phyloP scores from a whole-genome alignment of 2,329 filamentous ascomycete genomes.

The Capronia americana region DNA sequence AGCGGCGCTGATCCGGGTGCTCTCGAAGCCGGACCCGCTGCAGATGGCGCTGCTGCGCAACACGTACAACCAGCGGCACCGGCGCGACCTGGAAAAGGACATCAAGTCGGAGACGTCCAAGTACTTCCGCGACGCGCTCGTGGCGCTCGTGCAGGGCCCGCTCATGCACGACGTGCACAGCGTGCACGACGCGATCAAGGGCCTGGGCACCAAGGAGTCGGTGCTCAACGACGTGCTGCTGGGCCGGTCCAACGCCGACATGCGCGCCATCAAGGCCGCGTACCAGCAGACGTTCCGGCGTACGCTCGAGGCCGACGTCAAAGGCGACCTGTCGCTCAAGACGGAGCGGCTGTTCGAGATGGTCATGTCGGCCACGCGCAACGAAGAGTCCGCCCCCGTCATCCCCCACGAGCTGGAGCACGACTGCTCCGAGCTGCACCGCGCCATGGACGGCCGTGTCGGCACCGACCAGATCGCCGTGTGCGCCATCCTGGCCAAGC shows the following conservation, averaged over 20 bases:
- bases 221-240: conserved; percentile 87
- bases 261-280: conserved; percentile 80
- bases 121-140: conserved; percentile 75
- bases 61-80: conserved; percentile 69
- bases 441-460: conserved; percentile 70
- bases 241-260: conserved; percentile 81
- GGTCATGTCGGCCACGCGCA: conserved; percentile 74
- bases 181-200: conserved; percentile 74
- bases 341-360: conserved; percentile 86
- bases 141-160: conserved; percentile 79
- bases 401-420: conserved; percentile 74
- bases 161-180: conserved; percentile 76
- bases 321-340: conserved; percentile 81
- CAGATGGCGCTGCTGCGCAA: conserved; percentile 73
- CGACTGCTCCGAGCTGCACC: conserved; percentile 78
- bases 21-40: conserved; percentile 76
- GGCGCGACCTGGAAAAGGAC: conserved; percentile 74
- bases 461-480: conserved; percentile 78
- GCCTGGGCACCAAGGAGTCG: conserved; percentile 83
- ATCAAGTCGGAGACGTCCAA: conserved; percentile 78
- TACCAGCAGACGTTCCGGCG: conserved; percentile 73
- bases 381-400: conserved; percentile 78
- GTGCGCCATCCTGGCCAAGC: conserved; percentile 75
- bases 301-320: conserved; percentile 73
- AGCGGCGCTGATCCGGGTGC: conserved; percentile 71